These are phyloP conservation scores for Bjerkandera adusta DNA, from an alignment of 1,284 basidiomycete genomes.

Conservation along the genomic window DNA sequence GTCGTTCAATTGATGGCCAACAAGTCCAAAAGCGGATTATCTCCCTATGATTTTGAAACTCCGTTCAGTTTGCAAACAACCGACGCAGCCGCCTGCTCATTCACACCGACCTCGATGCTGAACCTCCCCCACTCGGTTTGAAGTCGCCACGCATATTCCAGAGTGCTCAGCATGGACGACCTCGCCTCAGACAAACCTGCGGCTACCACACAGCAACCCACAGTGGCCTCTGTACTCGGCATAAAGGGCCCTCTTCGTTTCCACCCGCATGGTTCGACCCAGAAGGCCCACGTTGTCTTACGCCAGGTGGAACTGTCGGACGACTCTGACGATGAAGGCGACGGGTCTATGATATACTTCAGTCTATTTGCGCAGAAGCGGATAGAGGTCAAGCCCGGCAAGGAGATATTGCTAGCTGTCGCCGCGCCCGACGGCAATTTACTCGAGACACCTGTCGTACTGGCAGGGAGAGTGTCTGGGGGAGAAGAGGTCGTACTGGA, in stretches of 20 bases:
- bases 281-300: constrained; percentile 58
- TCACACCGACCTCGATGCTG: constrained; percentile 11
- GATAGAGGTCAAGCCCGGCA: constrained; percentile 64
- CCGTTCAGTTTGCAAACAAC: constrained; percentile 13
- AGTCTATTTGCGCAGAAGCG: constrained; percentile 62
- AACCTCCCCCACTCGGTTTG: constrained; percentile 15
- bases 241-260: constrained; percentile 53
- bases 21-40: too few relatives aligned
- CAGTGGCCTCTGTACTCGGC: constrained; percentile 49
- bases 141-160: constrained; percentile 12
- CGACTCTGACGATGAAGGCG: constrained; percentile 39
- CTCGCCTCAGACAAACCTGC: constrained; percentile 8
- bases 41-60: background rate
- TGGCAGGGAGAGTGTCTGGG: constrained; percentile 46
- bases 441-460: constrained; percentile 51
- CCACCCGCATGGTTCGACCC: constrained; percentile 52
- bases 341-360: constrained; percentile 44
- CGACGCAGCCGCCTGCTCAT: constrained; percentile 2
- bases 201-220: constrained; percentile 21
- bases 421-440: constrained; percentile 47
- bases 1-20: too few relatives aligned
- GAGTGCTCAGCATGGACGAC: constrained; percentile 7
- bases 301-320: constrained; percentile 51
- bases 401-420: constrained; percentile 60
- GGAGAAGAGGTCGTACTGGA: constrained; percentile 15